Conservation (phyloP, 1,284 basidiomycete species). For the Macrocystidia cucumis region DNA sequence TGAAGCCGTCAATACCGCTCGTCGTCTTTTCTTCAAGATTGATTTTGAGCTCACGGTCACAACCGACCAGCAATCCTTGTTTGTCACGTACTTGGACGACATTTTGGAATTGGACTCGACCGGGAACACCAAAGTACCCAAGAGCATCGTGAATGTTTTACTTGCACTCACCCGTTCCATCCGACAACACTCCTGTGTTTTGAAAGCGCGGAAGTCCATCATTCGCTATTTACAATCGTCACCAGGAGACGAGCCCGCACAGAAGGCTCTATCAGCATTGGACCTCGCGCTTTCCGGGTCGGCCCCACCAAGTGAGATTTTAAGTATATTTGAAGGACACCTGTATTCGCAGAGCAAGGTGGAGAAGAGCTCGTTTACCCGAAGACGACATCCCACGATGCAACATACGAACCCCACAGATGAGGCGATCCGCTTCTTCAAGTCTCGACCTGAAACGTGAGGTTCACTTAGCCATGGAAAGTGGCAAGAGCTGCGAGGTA, state of each 20-base stretch:
- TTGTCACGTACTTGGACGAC: slow-evolving; percentile 21
- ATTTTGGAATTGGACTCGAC: slow-evolving; percentile 18
- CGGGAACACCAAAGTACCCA: slow-evolving; percentile 18
- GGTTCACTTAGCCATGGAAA: too few species aligned
- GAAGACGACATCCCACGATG: too few species aligned
- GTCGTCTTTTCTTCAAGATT: slow-evolving; percentile 25
- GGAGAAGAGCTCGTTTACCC: slow-evolving; percentile 8
- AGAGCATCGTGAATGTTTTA: slow-evolving; percentile 22
- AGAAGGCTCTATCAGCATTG: slow-evolving; percentile 16
- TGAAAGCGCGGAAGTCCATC: slow-evolving; percentile 21
- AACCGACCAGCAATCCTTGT: slow-evolving; percentile 16
- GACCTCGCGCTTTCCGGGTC: slow-evolving; percentile 13
- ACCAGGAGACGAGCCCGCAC: slow-evolving; percentile 16
- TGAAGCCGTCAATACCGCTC: slow-evolving; percentile 27
- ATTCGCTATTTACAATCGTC: slow-evolving; percentile 17
- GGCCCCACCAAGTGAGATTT: slow-evolving; percentile 8
- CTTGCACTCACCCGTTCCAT: slow-evolving; percentile 20
- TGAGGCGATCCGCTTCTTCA: too few species aligned
- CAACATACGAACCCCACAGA: too few species aligned
- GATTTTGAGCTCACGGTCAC: slow-evolving; percentile 13
- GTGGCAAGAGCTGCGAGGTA: too few species aligned
- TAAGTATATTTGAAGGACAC: slow-evolving; percentile 24
- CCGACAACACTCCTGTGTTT: slow-evolving; percentile 17
- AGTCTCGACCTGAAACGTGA: too few species aligned
- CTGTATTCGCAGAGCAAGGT: slow-evolving; percentile 24